Base-by-base conservation (phyloP, 2,329 filamentous ascomycete species). In the Alternaria sp. region DNA sequence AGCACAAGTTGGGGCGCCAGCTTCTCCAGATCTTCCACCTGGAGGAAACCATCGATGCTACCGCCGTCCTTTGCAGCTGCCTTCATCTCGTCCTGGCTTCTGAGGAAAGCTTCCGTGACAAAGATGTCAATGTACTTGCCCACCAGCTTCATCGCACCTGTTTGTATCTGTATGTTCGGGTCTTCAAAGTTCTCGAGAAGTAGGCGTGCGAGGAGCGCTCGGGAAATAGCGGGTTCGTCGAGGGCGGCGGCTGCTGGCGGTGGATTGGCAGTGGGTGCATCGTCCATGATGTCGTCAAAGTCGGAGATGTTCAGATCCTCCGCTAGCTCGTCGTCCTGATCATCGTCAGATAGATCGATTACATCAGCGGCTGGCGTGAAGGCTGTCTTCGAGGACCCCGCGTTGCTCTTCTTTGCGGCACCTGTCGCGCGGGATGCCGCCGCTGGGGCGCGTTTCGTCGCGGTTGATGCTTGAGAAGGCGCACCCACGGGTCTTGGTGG, bases 111-210 rank as follows among this genome's bases (percentile, higher is more conserved):
- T 82, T 98, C 95, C 65, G 91, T 86, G 57, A 97, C 91, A 81
- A 97, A 98, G 0, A 95, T 88, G 79, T 97, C 93, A 80, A 97
- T 86, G 77, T 98, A 98, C 81, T 91, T 93, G 13, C 89, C 91
- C 62, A 94, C 87, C 1, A 93, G 87, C 7, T 83, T 85, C 77
- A 94, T 92, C 5, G 70, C 77, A 32, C 77, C 78, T 49, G 75
- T 74, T 58, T 77, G 72, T 58, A 79, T 80, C 51, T 77, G 72
- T 32, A 71, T 78, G 13, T 76, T 70, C 12, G 70, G 59, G 26
- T 90, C 82, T 49, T 83, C 85, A 75, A 97, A 97, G 76, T 91
- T 89, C 71, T 94, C 89, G 76, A 96, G 90, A 32, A 97, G 83
- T 4, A 97, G 82, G 36, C 89, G 87, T 10, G 91, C 91, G 44